Conservation (phyloP, 1,284 basidiomycete genomes). For the Moesziomyces globuligerus region DNA sequence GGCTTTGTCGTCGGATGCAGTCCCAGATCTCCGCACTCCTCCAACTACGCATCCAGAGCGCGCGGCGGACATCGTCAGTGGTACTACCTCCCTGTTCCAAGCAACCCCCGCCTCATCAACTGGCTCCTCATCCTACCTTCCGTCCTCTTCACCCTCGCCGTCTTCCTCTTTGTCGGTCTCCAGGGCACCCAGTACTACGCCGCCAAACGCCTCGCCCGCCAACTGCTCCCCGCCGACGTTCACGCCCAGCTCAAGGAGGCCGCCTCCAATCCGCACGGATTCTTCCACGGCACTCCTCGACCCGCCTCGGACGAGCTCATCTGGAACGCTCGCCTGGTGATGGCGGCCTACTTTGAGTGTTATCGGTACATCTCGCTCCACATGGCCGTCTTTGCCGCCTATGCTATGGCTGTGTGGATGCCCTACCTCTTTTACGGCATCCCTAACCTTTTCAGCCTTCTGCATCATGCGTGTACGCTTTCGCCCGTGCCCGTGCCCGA, state of each 20-base stretch:
- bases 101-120: constrained; percentile 4
- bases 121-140: constrained; percentile 9
- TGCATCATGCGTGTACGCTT: constrained; percentile 9
- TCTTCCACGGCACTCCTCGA: not conserved
- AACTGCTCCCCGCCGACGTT: constrained; percentile 3
- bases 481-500: constrained; percentile 2
- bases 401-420: not conserved
- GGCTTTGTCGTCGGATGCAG: constrained; percentile 20
- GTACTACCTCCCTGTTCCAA: constrained; percentile 10
- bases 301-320: constrained; percentile 20
- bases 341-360: constrained; percentile 6
- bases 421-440: constrained; percentile 7
- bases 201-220: constrained; percentile 1
- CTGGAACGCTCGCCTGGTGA: constrained; percentile 9
- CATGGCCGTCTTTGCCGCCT: constrained; percentile 5
- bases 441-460: constrained; percentile 12
- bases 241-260: not conserved
- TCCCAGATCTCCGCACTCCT: constrained; percentile 11
- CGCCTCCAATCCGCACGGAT: not conserved
- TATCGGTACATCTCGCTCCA: constrained; percentile 12
- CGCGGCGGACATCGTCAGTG: constrained; percentile 6
- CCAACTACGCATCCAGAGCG: not conserved
- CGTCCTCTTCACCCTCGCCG: constrained; percentile 4
- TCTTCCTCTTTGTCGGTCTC: constrained; percentile 1
- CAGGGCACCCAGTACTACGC: constrained; percentile 8